Evolutionary conservation across 176 grass and related monocot species (phyloP), one percentile per base, ranked within the genome.

Genomic region (Oryza glaberrima): DNA sequence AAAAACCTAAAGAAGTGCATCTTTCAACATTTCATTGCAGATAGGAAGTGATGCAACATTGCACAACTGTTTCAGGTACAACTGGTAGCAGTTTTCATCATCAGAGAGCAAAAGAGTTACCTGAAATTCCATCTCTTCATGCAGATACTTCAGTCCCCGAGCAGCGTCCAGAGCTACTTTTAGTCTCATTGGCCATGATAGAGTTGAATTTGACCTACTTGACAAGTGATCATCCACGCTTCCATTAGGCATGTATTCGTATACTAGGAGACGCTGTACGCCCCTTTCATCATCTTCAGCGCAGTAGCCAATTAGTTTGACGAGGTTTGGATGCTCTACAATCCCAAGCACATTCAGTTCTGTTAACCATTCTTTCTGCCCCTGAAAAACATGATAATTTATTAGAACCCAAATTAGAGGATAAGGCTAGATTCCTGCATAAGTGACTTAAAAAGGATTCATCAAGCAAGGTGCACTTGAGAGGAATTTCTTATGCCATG

Each of bases 91-190:
- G 15, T 79, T n/a, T 70, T 30, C 5, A 70, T 78, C 13, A 52
- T 11, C 70, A 35, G 3, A 78, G 58, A 89, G 70, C 67, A 70
- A 77, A 82, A 26, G 52, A 26, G 48, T 41, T 91, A 99, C 97
- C 91, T 99, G 97, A 77, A 99, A 99, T 65, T 99, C 94, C 94
- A 99, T 96, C 77, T 92, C 91, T 86, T 99, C 97, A 26, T 99
- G 97, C 52, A 99, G 82, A 79, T 99, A 99, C 68, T 89, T 89
- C 65, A 99, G 83, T 25, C 97, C 97, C 20, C 79, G 66, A 32
- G 97, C 94, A 73, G 97, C 88, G 90, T 99, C 91, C 16, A 94
- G 85, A 63, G 97, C 97, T 58, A 99, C 90, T 77, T 90, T 91
- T 83, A 99, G 54, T 81, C 97, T 88, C 94, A 91, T 96, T 16